A percentile compares a stretch with the other conserved stretches of the same genome.
Conservation (phyloP, 2,329 filamentous ascomycete genomes). For the Trichoderma harzianum region DNA sequence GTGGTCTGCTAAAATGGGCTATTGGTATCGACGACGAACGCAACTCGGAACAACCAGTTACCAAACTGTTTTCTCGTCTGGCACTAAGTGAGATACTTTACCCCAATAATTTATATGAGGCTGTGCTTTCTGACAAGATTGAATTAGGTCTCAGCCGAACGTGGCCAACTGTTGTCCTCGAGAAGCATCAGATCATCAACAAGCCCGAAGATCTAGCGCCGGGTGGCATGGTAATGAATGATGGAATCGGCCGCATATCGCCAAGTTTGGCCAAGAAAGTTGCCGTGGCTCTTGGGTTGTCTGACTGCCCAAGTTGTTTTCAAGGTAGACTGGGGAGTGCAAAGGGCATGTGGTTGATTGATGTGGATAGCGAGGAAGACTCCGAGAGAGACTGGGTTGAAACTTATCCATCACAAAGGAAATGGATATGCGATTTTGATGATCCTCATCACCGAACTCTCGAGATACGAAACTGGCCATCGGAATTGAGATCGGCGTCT, state of each 20-base stretch:
- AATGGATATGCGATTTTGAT: slow-evolving; percentile 55
- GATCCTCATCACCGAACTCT: slow-evolving; percentile 58
- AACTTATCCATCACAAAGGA: slow-evolving; percentile 63
- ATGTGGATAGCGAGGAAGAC: slow-evolving; percentile 41
- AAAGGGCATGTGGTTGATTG: slow-evolving; percentile 72
- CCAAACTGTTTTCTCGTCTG: slow-evolving; percentile 59
- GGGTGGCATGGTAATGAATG: slow-evolving; percentile 56
- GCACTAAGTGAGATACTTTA: slow-evolving; percentile 43
- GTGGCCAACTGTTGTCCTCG: slow-evolving; percentile 43
- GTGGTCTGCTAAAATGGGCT: slow-evolving; percentile 50
- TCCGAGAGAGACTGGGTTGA: slow-evolving; percentile 60
- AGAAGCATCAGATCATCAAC: slow-evolving; percentile 44
- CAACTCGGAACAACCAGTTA: slow-evolving; percentile 45
- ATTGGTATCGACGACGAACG: slow-evolving; percentile 39
- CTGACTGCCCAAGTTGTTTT: slow-evolving; percentile 58
- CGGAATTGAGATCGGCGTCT: slow-evolving; percentile 41
- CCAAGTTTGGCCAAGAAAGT: slow-evolving; percentile 53
- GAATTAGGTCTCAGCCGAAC: slow-evolving; percentile 51
- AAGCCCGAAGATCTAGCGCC: slow-evolving; percentile 33
- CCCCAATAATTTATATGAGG: too few relatives aligned
- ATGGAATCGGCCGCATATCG: slow-evolving; percentile 66
- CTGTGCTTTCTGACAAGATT: neutral
- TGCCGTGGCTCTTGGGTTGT: slow-evolving; percentile 46
- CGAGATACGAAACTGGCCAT: slow-evolving; percentile 52
- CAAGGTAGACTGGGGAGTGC: slow-evolving; percentile 70